Evolutionary conservation across 2,329 filamentous ascomycete genomes (phyloP), one percentile per base, ranked within the genome.

Genomic region (Arthrobotrys sphaeroides): DNA sequence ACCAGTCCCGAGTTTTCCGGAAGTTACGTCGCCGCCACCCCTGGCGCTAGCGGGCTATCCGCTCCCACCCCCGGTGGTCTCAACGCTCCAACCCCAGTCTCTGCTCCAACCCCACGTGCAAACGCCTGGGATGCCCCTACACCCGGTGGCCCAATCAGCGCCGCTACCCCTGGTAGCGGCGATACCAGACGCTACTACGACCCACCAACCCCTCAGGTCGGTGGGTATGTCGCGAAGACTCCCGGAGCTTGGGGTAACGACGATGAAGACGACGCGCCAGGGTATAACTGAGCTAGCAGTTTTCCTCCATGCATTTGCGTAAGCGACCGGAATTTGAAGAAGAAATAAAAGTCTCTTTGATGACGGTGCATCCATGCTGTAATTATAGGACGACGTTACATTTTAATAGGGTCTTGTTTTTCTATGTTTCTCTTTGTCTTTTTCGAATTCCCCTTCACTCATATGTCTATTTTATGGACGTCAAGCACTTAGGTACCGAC

Each of bases 11-110:
- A 80, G 26, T 80, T 79, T 62, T 72, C 72, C 24, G 78, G 57
- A 43, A 76, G 45, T 67, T 74, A 74, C 70, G 79, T 90, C 90
- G 2, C 90, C 90, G 1, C 70, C 3, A 91, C 89, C 0, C 89
- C 89, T 0, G 88, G 88, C 5, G 85, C 88, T 0, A 88, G 86
- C 51, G 87, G 87, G 0, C 82, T 89, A 80, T 88, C 87, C 78
- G 91, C 91, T 2, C 91, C 91, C 0, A 93, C 91, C 0, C 91
- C 90, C 0, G 90, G 89, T 1, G 89, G 88, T 5, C 80, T 82
- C 57, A 80, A 78, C 88, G 88, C 78, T 59, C 81, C 78, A 9
- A 81, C 81, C 28, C 80, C 80, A n/a, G 90, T 91, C 67, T 86
- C 88, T 5, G 90, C 90, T 1, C 89, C 89, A 0, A 91, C 90